Base-by-base conservation (phyloP, 2,329 filamentous ascomycete species). In the Neopestalotiopsis sp. region DNA sequence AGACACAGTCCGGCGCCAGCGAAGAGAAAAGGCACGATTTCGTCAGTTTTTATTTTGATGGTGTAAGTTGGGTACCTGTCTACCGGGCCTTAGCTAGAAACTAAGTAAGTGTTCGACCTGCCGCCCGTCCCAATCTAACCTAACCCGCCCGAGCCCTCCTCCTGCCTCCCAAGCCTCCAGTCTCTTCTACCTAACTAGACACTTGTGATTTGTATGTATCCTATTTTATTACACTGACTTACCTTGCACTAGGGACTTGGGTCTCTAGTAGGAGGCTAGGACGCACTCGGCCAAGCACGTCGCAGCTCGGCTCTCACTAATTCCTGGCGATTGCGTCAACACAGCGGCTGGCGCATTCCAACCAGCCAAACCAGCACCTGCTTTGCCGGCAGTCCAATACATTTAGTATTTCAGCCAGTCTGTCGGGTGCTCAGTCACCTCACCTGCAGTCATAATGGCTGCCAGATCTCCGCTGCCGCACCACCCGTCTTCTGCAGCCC, bases 301-400 rank as follows among this genome's bases (percentile, higher is more conserved):
- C 63, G 34, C 30, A 20, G 40, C 28, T 32, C 10, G 64, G 30
- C 45, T 60, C 24, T 24, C 40, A 52, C 65, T 67, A 67, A 67
- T 32, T 56, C 59, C 61, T 49, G 61, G 58, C 32, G 58, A 67
- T 67, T 67, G 66, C 66, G 66, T 67, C 66, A 67, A 67, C 59
- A 67, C 56, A n/a, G n/a, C 64, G 52, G 24, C 32, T 66, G 62
- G 62, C 40, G 62, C 62, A 67, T 61, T 67, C 52, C 65, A 62
- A 6, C 34, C 10, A 38, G 34, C 34, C 10, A 6, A 38, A 38
- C 34, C 6, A 10, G 34, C 34, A 38, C 34, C 10, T 38, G 34
- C 34, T 28, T 28, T 38, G 34, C 34, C 34, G 6, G 34, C 34
- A 38, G 34, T 38, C 34, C 34, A 6, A 38, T 10, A 38, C 34